Evolutionary conservation across 2,329 filamentous ascomycete species (phyloP), one percentile per base, ranked within the genome.

Genomic region (Diaporthe longicolla): DNA sequence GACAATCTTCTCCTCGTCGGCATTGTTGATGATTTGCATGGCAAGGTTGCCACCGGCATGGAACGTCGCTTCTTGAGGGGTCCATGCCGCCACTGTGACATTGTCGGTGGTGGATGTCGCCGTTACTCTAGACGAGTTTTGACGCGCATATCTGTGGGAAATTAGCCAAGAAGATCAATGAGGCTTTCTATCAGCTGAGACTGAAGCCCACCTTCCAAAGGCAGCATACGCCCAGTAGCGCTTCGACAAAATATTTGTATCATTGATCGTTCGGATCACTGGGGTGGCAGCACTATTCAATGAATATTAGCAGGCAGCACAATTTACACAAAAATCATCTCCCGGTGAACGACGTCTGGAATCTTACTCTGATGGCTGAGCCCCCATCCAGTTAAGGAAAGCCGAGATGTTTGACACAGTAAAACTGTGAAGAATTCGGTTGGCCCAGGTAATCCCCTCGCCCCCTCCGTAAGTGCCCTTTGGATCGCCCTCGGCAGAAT

Each of bases 21-120:
- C 72, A 52, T 76, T 76, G 50, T 76, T 76, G 57, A 76, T 70
- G n/a, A 76, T 66, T 45, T 76, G 74, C 54, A 74, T 72, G 8
- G 74, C 74, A 5, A 76, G 32, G 52, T 70, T 74, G 9, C 74
- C 74, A 8, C 63, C 66, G 8, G 70, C 73, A 35, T 70, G 72
- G 43, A 76, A 74, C 17, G 40, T 29, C 19, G 17, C 48, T n/a
- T 50, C 13, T n/a, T 72, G 59, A 10, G 73, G 63, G 15, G 40
- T 66, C 59, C 73, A 72, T 8, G 72, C 72, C 24, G 69, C 70
- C 29, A 74, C 57, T 1, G 74, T 70, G 4, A 71, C 58, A 19
- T 72, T 72, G 21, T 71, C 73, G 24, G 71, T 69, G 15, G 71
- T 35, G 3, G 65, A 69, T 54, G 19, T 50, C n/a, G 61, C 71